Base-by-base conservation (phyloP, 805 yeast species). In the Kurtzmaniella cleridarum region DNA sequence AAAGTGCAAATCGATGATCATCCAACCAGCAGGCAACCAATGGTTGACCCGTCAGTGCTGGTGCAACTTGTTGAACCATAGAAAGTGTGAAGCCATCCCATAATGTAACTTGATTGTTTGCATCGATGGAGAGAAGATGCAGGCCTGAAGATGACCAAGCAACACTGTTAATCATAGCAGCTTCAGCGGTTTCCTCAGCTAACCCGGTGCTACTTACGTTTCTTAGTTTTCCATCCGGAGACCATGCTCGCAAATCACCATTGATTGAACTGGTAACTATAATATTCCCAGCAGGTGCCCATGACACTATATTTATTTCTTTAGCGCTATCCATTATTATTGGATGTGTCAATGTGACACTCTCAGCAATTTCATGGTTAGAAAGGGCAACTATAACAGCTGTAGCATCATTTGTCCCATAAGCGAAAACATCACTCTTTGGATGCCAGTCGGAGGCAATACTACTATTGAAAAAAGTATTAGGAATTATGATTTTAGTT, bases 161-260 rank as follows among this genome's bases (percentile, higher is more conserved):
- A 3, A 84, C 60, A 2, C 69, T 54, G 8, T 78, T 50, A 1
- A 88, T 69, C 0, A 90, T 29, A 3, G 57, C 49, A 3, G 57
- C 49, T 20, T 36, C 36, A 2, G 39, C 11, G 9, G 32, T 39
- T 18, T 41, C 48, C 13, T 39, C 47, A 14, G 33, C 29, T 9
- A 40, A 34, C 1, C 49, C 34, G 18, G 36, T 39, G 37, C 57
- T 64, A 27, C 64, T 64, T 13, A 67, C 54, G 43, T 78, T 81
- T 42, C 75, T 66, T 29, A 87, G 63, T 24, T 73, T 71, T 0
- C 95, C 95, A 34, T 78, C 81, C 0, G 75, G 67, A 9, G 80
- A 73, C 95, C 95, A 89, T n/a, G 85, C 65, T 40, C 91, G 63
- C 7, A 89, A 50, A 49, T 84, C 91, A 11, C 96, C 96, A 50